A percentile compares a stretch with the other conserved stretches of the same genome.
These are phyloP conservation scores for Metschnikowia reukaufii DNA, from an alignment of 805 yeast species.

Conservation along the genomic window DNA sequence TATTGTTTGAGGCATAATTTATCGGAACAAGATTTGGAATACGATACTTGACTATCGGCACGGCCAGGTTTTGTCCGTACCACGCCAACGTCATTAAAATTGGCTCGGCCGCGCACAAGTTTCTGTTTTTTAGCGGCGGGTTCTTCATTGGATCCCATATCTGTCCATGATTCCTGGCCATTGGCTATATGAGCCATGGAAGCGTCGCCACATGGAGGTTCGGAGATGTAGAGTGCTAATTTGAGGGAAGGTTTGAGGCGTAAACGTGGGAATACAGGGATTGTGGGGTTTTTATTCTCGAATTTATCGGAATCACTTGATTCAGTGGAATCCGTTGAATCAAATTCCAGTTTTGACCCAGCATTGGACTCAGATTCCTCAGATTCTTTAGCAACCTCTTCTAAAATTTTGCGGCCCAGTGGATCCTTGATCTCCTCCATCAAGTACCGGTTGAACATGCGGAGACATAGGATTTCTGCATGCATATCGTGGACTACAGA, in stretches of 20 bases:
- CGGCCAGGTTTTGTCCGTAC: conserved; percentile 95
- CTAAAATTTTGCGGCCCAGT: conserved; percentile 4
- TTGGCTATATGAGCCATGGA: conserved; percentile 50
- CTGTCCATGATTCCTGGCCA: conserved; percentile 25
- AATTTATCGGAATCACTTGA: too few species aligned
- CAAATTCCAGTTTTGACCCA: too few species aligned
- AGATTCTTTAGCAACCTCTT: conserved; percentile 4
- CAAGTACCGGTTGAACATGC: conserved; percentile 66
- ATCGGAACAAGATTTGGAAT: conserved; percentile 88
- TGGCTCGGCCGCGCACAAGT: conserved; percentile 59
- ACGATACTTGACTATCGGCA: conserved; percentile 65
- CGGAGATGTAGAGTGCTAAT: conserved; percentile 66
- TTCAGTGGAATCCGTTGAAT: too few species aligned
- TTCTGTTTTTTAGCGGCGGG: conserved; percentile 17
- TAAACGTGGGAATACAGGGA: background rate
- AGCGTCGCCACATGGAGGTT: conserved; percentile 90
- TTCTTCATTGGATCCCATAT: background rate
- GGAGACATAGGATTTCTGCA: conserved; percentile 76
- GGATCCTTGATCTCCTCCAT: conserved; percentile 41
- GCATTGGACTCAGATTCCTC: too few species aligned
- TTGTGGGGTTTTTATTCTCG: too few species aligned
- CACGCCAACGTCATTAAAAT: conserved; percentile 54
- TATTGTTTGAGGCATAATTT: conserved; percentile 68
- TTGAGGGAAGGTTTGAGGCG: conserved; percentile 26
- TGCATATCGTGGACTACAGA: conserved; percentile 80